Conservation (phyloP, 768 basidiomycete species). For the Naganishia vishniacii region DNA sequence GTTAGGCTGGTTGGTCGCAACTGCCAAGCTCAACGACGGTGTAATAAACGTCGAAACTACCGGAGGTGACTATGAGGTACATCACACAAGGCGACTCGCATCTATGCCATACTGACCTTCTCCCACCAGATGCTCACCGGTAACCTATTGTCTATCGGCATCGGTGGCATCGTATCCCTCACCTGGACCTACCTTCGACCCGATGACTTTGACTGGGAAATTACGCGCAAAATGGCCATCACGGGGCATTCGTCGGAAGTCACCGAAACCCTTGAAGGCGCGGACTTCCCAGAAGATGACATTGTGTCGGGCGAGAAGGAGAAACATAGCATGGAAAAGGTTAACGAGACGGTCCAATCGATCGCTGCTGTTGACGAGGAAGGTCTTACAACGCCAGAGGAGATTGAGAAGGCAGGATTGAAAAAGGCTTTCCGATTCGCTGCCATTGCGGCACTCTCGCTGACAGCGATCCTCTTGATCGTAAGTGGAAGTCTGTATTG, state of each 20-base stretch:
- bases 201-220: conserved; percentile 72
- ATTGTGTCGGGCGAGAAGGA: conserved; percentile 23
- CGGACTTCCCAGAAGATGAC: conserved; percentile 21
- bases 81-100: neutral
- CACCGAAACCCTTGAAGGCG: conserved; percentile 22
- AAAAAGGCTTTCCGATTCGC: conserved; percentile 76
- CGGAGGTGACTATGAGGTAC: conserved; percentile 40
- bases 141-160: conserved; percentile 75
- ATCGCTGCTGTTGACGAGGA: conserved; percentile 22
- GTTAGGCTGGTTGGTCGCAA: conserved; percentile 83
- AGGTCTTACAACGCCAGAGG: conserved; percentile 49
- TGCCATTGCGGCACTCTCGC: conserved; percentile 54
- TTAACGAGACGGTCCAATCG: neutral
- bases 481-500: neutral
- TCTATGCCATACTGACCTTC: conserved; percentile 49
- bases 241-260: conserved; percentile 31
- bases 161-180: conserved; percentile 71
- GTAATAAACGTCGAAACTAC: conserved; percentile 61
- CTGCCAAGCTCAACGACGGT: conserved; percentile 63
- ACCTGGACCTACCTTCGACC: conserved; percentile 66
- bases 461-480: conserved; percentile 35
- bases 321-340: conserved; percentile 24
- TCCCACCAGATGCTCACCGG: conserved; percentile 72
- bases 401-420: conserved; percentile 53
- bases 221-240: conserved; percentile 70